These are phyloP conservation scores for Xylariomycetidae sp. DNA, from an alignment of 2,329 filamentous ascomycete genomes.

Conservation along the genomic window DNA sequence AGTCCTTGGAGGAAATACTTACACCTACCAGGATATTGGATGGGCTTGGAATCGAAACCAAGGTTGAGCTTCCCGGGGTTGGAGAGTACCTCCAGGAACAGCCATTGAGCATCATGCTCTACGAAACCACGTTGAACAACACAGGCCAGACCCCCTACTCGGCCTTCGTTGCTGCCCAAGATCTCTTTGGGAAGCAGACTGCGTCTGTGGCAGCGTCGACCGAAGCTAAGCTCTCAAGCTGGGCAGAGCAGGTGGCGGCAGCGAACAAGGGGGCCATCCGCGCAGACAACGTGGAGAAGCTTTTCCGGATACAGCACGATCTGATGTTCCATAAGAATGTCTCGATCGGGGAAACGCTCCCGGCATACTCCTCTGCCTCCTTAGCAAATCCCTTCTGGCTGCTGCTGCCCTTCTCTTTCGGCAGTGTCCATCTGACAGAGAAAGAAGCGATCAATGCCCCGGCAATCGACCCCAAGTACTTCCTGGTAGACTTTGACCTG, in stretches of 20 bases:
- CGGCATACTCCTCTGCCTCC: constrained; percentile 23
- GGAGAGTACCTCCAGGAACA: constrained; percentile 50
- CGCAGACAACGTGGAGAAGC: constrained; percentile 28
- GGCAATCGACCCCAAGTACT: constrained; percentile 30
- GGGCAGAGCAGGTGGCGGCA: constrained; percentile 24
- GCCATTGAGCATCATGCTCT: constrained; percentile 26
- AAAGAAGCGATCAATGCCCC: constrained; percentile 29
- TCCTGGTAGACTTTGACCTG: constrained; percentile 31
- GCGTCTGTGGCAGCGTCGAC: constrained; percentile 19
- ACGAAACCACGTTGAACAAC: constrained; percentile 14
- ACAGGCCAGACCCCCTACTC: constrained; percentile 23
- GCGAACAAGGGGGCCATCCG: constrained; percentile 22
- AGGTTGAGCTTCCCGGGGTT: constrained; percentile 42
- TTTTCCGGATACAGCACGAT: constrained; percentile 40
- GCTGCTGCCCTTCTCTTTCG: constrained; percentile 33
- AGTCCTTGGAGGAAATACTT: constrained; percentile 5
- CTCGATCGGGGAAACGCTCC: constrained; percentile 41
- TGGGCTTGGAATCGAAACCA: constrained; percentile 34
- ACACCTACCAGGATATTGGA: constrained; percentile 31
- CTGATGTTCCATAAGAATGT: constrained; percentile 40
- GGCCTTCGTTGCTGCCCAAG: constrained; percentile 27
- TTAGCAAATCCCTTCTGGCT: constrained; percentile 33
- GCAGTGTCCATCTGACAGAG: constrained; percentile 34
- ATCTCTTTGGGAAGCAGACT: constrained; percentile 27
- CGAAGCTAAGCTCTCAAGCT: constrained; percentile 20